These are phyloP conservation scores for Botrytis aclada DNA, from an alignment of 2,329 filamentous ascomycete genomes.

Conservation along the genomic window DNA sequence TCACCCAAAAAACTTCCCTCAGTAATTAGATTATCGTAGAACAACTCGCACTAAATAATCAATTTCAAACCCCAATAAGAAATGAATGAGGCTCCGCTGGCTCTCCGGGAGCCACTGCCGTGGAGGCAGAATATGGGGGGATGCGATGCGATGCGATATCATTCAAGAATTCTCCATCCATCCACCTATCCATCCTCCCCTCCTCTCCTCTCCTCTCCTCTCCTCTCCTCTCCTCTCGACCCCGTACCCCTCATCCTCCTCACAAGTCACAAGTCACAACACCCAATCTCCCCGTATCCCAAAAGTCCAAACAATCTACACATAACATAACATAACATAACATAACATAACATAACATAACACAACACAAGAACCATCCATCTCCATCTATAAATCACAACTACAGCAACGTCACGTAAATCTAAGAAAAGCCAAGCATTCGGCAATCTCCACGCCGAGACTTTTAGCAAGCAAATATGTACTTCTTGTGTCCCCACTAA, in stretches of 20 bases:
- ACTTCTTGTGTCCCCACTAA: not conserved
- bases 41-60: not conserved
- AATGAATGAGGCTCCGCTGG: not conserved
- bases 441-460: not conserved
- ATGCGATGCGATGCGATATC: not conserved
- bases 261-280: too few relatives aligned
- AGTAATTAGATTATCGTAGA: too few relatives aligned
- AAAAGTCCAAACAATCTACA: too few relatives aligned
- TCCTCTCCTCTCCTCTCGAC: too few relatives aligned
- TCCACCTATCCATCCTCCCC: too few relatives aligned
- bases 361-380: too few relatives aligned
- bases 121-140: not conserved
- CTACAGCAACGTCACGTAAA: not conserved
- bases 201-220: too few relatives aligned
- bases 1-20: not conserved
- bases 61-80: not conserved
- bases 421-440: not conserved
- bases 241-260: too few relatives aligned
- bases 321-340: too few relatives aligned
- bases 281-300: too few relatives aligned
- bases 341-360: too few relatives aligned
- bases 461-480: not conserved
- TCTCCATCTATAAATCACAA: too few relatives aligned
- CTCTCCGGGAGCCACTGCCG: not conserved
- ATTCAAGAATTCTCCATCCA: not conserved